Conservation (phyloP, 108 stramenopile species). For the Nitzschia palea region DNA sequence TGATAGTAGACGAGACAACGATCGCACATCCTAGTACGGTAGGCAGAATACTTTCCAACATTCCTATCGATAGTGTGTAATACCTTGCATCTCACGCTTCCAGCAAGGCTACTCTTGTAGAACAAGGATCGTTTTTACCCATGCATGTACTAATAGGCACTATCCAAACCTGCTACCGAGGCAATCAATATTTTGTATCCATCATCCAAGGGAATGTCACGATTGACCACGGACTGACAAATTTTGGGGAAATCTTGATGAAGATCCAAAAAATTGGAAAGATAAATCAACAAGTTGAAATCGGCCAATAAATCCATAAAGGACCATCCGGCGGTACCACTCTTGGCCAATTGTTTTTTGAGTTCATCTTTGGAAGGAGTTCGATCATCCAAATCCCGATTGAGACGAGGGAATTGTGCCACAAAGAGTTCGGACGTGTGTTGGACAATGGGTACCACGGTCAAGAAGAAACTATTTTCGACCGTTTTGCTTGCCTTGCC, state of each 20-base stretch:
- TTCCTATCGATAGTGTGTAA: too few species aligned
- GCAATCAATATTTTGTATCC: slow-evolving; percentile 91
- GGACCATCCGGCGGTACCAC: slow-evolving; percentile 87
- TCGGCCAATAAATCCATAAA: slow-evolving; percentile 91
- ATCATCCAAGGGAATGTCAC: slow-evolving; percentile 82
- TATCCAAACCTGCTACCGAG: slow-evolving; percentile 82
- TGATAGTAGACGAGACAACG: too few species aligned
- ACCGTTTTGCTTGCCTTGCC: slow-evolving; percentile 90
- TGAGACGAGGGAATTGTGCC: slow-evolving; percentile 79
- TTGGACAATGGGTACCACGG: slow-evolving; percentile 91
- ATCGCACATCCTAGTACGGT: too few species aligned
- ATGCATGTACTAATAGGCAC: slow-evolving; percentile 36
- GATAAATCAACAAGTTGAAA: slow-evolving; percentile 90
- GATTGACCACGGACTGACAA: slow-evolving; percentile 77
- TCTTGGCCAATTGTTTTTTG: slow-evolving; percentile 83
- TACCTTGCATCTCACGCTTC: too few species aligned
- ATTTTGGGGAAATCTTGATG: slow-evolving; percentile 81
- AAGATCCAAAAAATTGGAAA: slow-evolving; percentile 82
- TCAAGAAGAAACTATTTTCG: slow-evolving; percentile 95
- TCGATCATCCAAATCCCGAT: slow-evolving; percentile 78
- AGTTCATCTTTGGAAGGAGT: slow-evolving; percentile 80
- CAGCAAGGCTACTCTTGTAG: too few species aligned
- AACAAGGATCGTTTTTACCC: too few species aligned
- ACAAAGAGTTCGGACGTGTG: slow-evolving; percentile 88
- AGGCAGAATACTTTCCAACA: too few species aligned